Evolutionary conservation across 2,329 filamentous ascomycete species (phyloP).

Genomic region (Thelonectria discophora): DNA sequence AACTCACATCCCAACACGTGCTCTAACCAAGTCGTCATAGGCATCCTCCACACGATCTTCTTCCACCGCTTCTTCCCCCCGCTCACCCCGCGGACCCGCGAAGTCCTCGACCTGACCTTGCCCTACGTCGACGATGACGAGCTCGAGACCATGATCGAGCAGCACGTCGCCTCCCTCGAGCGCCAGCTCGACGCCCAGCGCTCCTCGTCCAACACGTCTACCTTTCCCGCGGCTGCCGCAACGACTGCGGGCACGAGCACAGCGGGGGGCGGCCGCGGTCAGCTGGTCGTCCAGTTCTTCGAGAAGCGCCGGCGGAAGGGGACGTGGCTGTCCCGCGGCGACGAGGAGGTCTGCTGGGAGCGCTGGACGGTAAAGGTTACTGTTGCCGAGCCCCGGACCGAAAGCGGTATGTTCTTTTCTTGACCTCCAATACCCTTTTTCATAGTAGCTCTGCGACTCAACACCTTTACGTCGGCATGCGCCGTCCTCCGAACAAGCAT

Average conservation of each 20-base stretch:
- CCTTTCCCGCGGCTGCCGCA: too few relatives aligned
- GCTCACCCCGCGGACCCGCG: slow-evolving; percentile 81
- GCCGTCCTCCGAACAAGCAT: slow-evolving; percentile 6
- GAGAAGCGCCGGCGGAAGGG: slow-evolving; percentile 88
- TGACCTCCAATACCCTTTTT: too few relatives aligned
- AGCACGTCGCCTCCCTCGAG: slow-evolving; percentile 80
- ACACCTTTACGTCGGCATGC: slow-evolving; percentile 3
- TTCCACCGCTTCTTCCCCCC: slow-evolving; percentile 98
- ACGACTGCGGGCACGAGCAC: slow-evolving; percentile 34
- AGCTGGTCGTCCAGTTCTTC: slow-evolving; percentile 90
- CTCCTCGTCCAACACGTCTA: too few relatives aligned
- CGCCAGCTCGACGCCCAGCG: slow-evolving; percentile 76
- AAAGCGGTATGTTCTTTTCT: slow-evolving; percentile 76
- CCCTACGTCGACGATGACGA: slow-evolving; percentile 90
- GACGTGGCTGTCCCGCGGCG: slow-evolving; percentile 75
- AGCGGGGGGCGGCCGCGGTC: slow-evolving; percentile 74
- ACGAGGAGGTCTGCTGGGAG: slow-evolving; percentile 98
- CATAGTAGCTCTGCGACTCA: too few relatives aligned
- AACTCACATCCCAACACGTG: neutral
- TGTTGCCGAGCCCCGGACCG: slow-evolving; percentile 87
- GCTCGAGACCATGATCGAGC: slow-evolving; percentile 92
- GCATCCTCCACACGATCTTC: slow-evolving; percentile 96
- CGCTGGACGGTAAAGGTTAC: slow-evolving; percentile 93
- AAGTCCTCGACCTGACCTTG: slow-evolving; percentile 89
- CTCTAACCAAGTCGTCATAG: slow-evolving; percentile 53